Percentiles rank a stretch among this genome's conserved stretches.
Conservation (phyloP, 495 filamentous ascomycete species). For the Xylaria nigripes region DNA sequence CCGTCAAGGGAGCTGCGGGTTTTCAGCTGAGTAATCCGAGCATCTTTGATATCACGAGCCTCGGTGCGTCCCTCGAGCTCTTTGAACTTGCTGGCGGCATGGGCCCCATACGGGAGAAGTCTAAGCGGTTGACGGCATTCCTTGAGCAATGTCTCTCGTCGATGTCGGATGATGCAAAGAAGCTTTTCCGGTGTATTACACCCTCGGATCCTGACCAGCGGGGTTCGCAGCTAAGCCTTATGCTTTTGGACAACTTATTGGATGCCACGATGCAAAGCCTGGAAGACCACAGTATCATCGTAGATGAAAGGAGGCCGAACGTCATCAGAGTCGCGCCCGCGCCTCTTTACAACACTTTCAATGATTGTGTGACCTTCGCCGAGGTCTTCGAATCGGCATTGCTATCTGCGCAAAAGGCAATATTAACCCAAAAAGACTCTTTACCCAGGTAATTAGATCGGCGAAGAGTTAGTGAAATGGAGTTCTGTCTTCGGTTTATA, state of each 20-base stretch:
- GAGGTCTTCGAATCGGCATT: conserved; percentile 52
- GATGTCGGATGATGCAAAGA: conserved; percentile 34
- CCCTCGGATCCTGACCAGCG: conserved; percentile 61
- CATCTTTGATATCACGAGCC: conserved; percentile 57
- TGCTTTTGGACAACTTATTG: conserved; percentile 58
- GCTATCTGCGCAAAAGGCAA: conserved; percentile 20
- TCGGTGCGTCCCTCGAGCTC: conserved; percentile 69
- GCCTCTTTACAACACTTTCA: conserved; percentile 80
- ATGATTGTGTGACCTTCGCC: conserved; percentile 71
- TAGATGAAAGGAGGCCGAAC: conserved; percentile 84
- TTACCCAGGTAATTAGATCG: background rate
- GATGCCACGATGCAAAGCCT: conserved; percentile 60
- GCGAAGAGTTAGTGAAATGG: too few species aligned
- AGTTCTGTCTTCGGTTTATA: too few species aligned
- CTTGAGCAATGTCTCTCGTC: conserved; percentile 59
- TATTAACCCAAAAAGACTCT: background rate
- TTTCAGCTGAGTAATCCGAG: conserved; percentile 65
- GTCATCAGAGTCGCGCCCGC: conserved; percentile 89
- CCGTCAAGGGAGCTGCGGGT: conserved; percentile 59
- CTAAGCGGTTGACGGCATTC: conserved; percentile 67
- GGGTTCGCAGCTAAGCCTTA: conserved; percentile 80
- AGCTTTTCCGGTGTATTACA: conserved; percentile 71
- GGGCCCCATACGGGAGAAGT: conserved; percentile 61
- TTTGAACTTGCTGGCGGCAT: conserved; percentile 67
- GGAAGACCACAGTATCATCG: conserved; percentile 62